A percentile compares a stretch with the other conserved stretches of the same genome.
Conservation (phyloP, 148 eudicot species). For the Silene uniflora region DNA sequence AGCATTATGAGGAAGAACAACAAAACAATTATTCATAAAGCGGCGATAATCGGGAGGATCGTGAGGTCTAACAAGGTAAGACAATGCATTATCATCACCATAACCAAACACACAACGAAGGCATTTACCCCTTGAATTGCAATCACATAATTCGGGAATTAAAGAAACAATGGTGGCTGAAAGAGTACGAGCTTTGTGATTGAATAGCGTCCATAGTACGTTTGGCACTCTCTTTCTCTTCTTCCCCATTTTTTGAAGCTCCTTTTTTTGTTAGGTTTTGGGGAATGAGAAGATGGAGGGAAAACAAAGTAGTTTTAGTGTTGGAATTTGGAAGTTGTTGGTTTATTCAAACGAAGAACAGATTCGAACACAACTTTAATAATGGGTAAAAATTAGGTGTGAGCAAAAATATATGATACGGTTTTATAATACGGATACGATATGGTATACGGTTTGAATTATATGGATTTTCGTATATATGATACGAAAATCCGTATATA, state of each 20-base stretch:
- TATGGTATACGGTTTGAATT: too few species aligned
- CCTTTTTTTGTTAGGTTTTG: not conserved
- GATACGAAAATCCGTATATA: too few species aligned
- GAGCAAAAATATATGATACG: too few species aligned
- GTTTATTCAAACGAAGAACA: not conserved
- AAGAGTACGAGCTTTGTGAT: constrained; percentile 43
- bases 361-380: too few species aligned
- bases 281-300: not conserved
- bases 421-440: too few species aligned
- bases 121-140: constrained; percentile 40
- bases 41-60: constrained; percentile 53
- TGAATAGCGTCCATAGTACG: constrained; percentile 54
- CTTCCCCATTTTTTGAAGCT: constrained; percentile 19
- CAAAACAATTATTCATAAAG: constrained; percentile 55
- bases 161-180: constrained; percentile 50
- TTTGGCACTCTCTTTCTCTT: constrained; percentile 48
- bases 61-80: constrained; percentile 40
- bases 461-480: too few species aligned
- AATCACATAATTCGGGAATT: constrained; percentile 41
- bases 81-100: constrained; percentile 26
- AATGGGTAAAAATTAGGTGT: too few species aligned
- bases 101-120: constrained; percentile 42
- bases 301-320: not conserved
- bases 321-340: not conserved
- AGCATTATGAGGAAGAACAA: constrained; percentile 49